Conservation (phyloP, 208 protist species). For the Trypanosoma grayi region DNA sequence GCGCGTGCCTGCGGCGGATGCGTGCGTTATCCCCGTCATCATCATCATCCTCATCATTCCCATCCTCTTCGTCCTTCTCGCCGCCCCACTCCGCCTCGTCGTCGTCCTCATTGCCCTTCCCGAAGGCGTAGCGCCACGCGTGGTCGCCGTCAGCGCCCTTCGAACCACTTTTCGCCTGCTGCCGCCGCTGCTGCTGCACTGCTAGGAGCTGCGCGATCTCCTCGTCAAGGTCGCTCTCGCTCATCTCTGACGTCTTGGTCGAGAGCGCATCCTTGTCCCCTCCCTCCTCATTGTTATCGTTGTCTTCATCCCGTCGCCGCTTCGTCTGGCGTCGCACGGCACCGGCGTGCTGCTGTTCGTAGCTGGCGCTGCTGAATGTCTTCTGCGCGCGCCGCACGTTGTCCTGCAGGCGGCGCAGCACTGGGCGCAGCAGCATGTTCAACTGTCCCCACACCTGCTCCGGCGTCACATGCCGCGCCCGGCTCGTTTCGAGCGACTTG, state of each 20-base stretch:
- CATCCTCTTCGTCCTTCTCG: slow-evolving; percentile 30
- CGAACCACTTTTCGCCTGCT: slow-evolving; percentile 14
- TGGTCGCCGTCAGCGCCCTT: slow-evolving; percentile 28
- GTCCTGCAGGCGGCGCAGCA: slow-evolving; percentile 72
- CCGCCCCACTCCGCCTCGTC: slow-evolving; percentile 35
- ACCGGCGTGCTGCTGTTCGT: slow-evolving; percentile 4
- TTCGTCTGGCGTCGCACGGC: background rate
- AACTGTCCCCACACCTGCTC: slow-evolving; percentile 91
- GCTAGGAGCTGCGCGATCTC: slow-evolving; percentile 65
- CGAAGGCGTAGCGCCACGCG: slow-evolving; percentile 85
- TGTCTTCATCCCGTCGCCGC: slow-evolving; percentile 5
- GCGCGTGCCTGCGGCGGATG: slow-evolving; percentile 26
- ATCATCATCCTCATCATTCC: slow-evolving; percentile 41
- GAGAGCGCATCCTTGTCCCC: slow-evolving; percentile 22
- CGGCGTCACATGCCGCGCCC: slow-evolving; percentile 59
- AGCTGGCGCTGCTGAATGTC: slow-evolving; percentile 29
- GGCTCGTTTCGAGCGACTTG: slow-evolving; percentile 53
- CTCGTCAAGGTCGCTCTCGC: slow-evolving; percentile 83
- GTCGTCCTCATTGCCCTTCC: slow-evolving; percentile 43
- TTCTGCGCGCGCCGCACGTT: slow-evolving; percentile 52
- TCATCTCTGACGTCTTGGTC: slow-evolving; percentile 38
- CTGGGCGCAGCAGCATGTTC: slow-evolving; percentile 71
- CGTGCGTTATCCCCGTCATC: slow-evolving; percentile 33
- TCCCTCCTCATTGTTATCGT: slow-evolving; percentile 2
- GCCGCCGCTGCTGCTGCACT: slow-evolving; percentile 23